Percentiles rank a stretch among this genome's conserved stretches.
phyloP scores from a whole-genome alignment of 2,329 filamentous ascomycete species.

The Phymatotrichopsis omnivora region DNA sequence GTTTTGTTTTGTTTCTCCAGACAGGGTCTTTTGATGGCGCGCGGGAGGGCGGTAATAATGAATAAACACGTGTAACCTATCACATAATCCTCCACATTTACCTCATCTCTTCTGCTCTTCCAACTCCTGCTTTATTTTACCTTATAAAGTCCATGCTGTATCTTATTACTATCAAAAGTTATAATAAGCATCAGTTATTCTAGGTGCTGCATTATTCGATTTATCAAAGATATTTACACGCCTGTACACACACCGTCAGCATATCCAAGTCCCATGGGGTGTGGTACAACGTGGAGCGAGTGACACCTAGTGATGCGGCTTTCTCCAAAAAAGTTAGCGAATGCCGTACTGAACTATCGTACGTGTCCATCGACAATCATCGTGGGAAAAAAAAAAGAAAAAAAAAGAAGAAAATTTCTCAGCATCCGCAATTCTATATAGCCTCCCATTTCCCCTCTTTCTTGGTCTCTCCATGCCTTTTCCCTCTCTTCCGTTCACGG shows the following conservation, averaged over 20 bases:
- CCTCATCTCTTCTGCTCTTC: too few relatives aligned
- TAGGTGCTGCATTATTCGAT: not conserved
- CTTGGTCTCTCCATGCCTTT: too few relatives aligned
- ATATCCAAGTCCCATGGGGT: not conserved
- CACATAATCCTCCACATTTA: too few relatives aligned
- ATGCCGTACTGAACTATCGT: not conserved
- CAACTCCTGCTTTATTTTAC: too few relatives aligned
- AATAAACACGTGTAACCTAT: not conserved
- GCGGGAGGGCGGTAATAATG: not conserved
- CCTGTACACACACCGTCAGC: not conserved
- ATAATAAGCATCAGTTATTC: too few relatives aligned
- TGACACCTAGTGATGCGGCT: not conserved
- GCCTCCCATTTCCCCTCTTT: not conserved
- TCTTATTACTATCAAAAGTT: not conserved
- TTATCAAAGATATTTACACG: not conserved
- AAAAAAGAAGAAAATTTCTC: not conserved
- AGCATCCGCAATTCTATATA: not conserved
- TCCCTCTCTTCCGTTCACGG: too few relatives aligned
- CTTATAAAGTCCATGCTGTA: not conserved
- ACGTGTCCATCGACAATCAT: not conserved
- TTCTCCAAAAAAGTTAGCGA: not conserved
- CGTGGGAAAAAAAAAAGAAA: not conserved
- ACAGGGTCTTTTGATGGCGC: not conserved
- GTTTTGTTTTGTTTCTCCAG: not conserved
- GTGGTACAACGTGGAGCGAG: not conserved